These are phyloP conservation scores for Macrophomina tecta DNA, from an alignment of 2,329 filamentous ascomycete genomes.

Conservation along the genomic window DNA sequence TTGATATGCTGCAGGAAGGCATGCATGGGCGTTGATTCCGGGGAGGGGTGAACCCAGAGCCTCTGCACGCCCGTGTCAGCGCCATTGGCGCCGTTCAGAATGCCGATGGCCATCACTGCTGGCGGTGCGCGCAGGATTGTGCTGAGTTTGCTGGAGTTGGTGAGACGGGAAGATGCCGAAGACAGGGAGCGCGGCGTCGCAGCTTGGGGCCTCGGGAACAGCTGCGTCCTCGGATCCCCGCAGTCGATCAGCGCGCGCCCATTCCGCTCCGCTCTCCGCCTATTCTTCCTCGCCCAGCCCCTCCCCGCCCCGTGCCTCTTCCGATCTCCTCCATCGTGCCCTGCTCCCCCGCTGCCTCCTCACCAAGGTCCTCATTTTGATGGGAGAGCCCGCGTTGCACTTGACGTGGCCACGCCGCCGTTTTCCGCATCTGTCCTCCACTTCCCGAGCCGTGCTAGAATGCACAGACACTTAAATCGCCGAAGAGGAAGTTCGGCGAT, in stretches of 20 bases:
- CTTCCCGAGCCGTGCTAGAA: background rate
- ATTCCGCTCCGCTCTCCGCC: constrained; percentile 10
- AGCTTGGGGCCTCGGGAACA: constrained; percentile 8
- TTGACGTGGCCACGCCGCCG: background rate
- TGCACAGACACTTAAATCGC: too few relatives aligned
- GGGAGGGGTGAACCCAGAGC: constrained; percentile 74
- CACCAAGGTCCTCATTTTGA: background rate
- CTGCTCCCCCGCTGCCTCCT: background rate
- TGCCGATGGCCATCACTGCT: background rate
- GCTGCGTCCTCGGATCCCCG: constrained; percentile 15
- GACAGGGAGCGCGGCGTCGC: constrained; percentile 1
- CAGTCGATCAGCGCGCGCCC: background rate
- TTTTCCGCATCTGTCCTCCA: background rate
- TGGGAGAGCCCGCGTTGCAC: background rate
- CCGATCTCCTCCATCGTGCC: background rate
- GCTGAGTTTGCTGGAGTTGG: background rate
- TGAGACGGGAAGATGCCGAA: background rate
- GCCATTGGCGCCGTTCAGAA: constrained; percentile 19
- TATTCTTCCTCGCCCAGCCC: background rate
- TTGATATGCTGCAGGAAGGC: constrained; percentile 74
- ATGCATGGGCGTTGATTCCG: constrained; percentile 72
- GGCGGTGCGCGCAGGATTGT: background rate
- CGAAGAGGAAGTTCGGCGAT: too few relatives aligned
- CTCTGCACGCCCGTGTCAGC: background rate
- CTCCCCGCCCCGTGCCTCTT: background rate